phyloP scores from a whole-genome alignment of 2,329 filamentous ascomycete genomes.

The Rhynchosporium agropyri region DNA sequence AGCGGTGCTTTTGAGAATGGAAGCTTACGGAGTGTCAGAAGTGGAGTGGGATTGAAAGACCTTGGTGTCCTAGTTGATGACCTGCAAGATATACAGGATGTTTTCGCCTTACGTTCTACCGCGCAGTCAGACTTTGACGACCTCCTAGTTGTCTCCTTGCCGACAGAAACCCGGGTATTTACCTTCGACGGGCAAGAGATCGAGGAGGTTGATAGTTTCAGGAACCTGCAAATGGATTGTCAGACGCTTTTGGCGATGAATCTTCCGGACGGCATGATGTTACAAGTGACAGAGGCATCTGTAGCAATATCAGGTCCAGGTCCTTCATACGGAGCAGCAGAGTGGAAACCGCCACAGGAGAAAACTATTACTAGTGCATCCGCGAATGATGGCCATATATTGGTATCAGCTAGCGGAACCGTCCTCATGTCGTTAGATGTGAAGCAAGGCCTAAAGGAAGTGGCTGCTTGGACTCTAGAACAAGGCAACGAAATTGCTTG shows the following conservation, averaged over 20 bases:
- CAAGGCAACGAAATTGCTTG: constrained; percentile 81
- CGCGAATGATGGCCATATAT: constrained; percentile 67
- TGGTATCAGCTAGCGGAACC: constrained; percentile 78
- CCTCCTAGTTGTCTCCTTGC: constrained; percentile 76
- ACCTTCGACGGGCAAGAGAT: constrained; percentile 75
- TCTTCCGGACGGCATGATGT: constrained; percentile 61
- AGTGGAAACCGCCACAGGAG: constrained; percentile 57
- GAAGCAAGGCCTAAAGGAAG: constrained; percentile 56
- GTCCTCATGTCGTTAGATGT: constrained; percentile 70
- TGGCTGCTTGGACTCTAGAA: constrained; percentile 62
- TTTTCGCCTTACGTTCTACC: constrained; percentile 69
- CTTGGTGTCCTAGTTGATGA: constrained; percentile 81
- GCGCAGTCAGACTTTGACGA: constrained; percentile 58
- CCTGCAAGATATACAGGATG: constrained; percentile 70
- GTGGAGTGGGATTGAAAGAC: constrained; percentile 90
- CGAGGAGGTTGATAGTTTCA: constrained; percentile 80
- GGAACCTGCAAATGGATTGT: constrained; percentile 68
- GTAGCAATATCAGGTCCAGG: constrained; percentile 66
- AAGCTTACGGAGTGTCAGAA: constrained; percentile 84
- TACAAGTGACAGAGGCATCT: constrained; percentile 74
- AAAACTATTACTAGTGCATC: constrained; percentile 77
- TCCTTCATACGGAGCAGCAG: constrained; percentile 54
- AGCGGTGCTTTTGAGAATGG: constrained; percentile 91
- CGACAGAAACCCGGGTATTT: constrained; percentile 83
- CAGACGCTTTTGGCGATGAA: constrained; percentile 74